Base-by-base conservation (phyloP, 352 stramenopile genomes). In the Pythium myriotylum region DNA sequence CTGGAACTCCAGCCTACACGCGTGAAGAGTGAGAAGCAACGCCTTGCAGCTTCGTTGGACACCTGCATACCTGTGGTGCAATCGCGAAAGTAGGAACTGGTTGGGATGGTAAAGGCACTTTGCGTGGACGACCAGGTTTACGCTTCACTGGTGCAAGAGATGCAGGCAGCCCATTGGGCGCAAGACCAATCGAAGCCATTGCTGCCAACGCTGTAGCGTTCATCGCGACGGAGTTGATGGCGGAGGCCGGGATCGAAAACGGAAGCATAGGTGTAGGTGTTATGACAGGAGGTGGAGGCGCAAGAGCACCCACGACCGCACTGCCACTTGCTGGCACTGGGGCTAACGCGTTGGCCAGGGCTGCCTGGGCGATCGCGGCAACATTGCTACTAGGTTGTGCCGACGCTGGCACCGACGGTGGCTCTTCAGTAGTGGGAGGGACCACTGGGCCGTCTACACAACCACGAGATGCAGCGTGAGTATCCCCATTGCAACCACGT, bases 101-200 rank as follows among this genome's bases (percentile, higher is more conserved):
- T 42, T 19, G 32, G n/a, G 45, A 39, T 33, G 59, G 51, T 4
- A 56, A 14, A n/a, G 50, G 49, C 13, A 55, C 43, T 45, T 67
- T 67, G 22, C 59, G 59, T 42, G 59, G 59, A 9, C 59, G 59
- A 6, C 59, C 59, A 22, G 59, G 59, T 42, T 51, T 51, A 13
- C 59, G 50, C 43, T 67, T 67, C 23, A 60, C 43, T n/a, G 59
- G 59, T 24, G 47, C 46, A 16, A 55, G n/a, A 17, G 55, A 46
- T 23, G 27, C 10, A 6, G 24, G 32, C 43, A 62, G 43, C 12
- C 45, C 45, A 50, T 62, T 62, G 16, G 46, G 45, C 33, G 45
- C 19, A 23, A 62, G 35, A 22, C 45, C 55, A 43, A 65, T 48
- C 24, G 58, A 50, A 13, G 4, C 41, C 27, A 65, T 58, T 5